Base-by-base conservation (phyloP, 2,329 filamentous ascomycete species). In the Xylariomycetidae sp. region DNA sequence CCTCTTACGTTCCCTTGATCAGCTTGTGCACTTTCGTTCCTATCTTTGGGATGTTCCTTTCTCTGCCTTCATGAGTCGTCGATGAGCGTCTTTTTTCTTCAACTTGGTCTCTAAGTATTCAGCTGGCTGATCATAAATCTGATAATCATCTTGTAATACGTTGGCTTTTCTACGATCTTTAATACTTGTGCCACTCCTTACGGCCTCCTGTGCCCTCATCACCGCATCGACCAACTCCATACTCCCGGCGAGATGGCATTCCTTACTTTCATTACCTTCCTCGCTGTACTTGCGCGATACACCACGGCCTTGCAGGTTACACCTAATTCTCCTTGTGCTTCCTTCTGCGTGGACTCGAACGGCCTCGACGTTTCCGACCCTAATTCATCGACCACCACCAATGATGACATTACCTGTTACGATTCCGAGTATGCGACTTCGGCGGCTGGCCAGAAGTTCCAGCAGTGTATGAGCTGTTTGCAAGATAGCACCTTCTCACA, bases 251-350 rank as follows among this genome's bases (percentile, higher is more conserved):
- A 46, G 42, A 56, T 57, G 53, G 38, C 44, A 32, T 34, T 37
- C 30, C 28, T 53, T 17, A 28, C 48, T 25, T 36, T 54, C 13
- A 27, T 51, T 18, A 37, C 49, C 25, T 23, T 54, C 9, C 38
- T 57, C 14, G 32, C 43, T 6, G 30, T 49, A 15, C 31, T 60
- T 34, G 20, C 41, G 32, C 35, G 36, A 27, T 34, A 35, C 33
- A 36, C 32, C 14, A 20, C 33, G 13, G 42, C 64, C 5, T 55
- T 77, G 13, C 68, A 70, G 48, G 71, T 74, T 31, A 63, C 72
- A 10, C 69, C 72, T 19, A 66, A 69, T 41, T 77, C 73, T 27
- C 73, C 72, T 6, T 77, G 73, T 45, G 54, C 70, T 12, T 61
- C 64, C n/a, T 51, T 67, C 40, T 77, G 73, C 45, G 37, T 66